A percentile compares a stretch with the other conserved stretches of the same genome.
phyloP scores from a whole-genome alignment of 2,329 filamentous ascomycete genomes.

The Sodiomyces alkalinus region DNA sequence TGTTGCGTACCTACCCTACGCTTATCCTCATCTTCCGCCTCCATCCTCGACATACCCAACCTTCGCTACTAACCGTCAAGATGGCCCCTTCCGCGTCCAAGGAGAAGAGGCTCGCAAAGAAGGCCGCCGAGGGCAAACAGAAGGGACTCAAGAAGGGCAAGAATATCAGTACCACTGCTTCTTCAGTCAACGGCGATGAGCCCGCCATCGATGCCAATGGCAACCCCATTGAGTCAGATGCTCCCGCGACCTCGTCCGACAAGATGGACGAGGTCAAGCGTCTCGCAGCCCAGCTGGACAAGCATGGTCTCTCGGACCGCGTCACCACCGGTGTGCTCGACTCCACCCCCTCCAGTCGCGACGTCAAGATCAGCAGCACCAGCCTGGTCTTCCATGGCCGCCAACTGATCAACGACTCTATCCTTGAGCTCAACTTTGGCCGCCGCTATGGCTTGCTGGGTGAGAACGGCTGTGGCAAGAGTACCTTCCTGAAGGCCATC shows the following conservation, averaged over 20 bases:
- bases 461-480: constrained; percentile 99
- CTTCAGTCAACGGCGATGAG: constrained; percentile 58
- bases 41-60: constrained; percentile 1
- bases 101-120: constrained; percentile 57
- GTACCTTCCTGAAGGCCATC: constrained; percentile 91
- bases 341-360: constrained; percentile 70
- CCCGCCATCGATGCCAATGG: constrained; percentile 49
- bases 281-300: constrained; percentile 84
- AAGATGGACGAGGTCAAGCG: constrained; percentile 75
- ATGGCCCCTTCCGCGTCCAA: constrained; percentile 54
- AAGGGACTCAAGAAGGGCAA: constrained; percentile 60
- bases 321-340: constrained; percentile 95
- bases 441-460: constrained; percentile 89
- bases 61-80: constrained; percentile 17
- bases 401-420: constrained; percentile 88
- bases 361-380: constrained; percentile 91
- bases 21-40: no score
- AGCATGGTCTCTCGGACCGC: constrained; percentile 89
- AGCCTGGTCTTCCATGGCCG: constrained; percentile 96
- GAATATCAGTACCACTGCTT: constrained; percentile 30
- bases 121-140: constrained; percentile 54
- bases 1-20: no score
- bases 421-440: constrained; percentile 81
- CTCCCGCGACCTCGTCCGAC: constrained; percentile 53
- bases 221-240: constrained; percentile 38